Conservation (phyloP, 345 rosid genomes). For the Clausena lansium region DNA sequence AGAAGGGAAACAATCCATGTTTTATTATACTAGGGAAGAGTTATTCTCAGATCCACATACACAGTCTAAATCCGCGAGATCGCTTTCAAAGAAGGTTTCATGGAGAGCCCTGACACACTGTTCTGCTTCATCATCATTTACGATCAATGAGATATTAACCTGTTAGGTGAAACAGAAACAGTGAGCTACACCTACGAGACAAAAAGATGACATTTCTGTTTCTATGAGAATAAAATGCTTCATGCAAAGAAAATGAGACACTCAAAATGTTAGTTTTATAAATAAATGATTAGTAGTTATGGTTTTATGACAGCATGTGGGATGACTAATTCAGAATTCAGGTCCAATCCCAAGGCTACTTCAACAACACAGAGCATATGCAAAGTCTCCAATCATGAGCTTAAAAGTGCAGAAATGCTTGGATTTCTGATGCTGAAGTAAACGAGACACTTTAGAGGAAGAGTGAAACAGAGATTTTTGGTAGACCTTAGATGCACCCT, state of each 20-base stretch:
- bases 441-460: neutral
- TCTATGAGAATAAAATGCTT: neutral
- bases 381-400: neutral
- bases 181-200: neutral
- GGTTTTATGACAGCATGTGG: neutral
- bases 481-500: constrained; percentile 98
- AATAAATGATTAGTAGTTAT: neutral
- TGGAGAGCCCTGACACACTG: constrained; percentile 85
- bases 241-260: neutral
- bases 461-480: neutral
- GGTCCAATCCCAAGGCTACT: neutral
- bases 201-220: neutral
- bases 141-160: constrained; percentile 94
- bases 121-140: constrained; percentile 80
- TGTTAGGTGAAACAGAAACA: constrained; percentile 17
- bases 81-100: constrained; percentile 63
- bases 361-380: neutral
- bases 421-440: neutral
- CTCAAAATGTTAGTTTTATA: neutral
- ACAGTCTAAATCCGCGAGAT: constrained; percentile 41
- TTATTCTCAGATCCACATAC: constrained; percentile 34
- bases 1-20: neutral
- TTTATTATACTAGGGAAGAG: constrained; percentile 27
- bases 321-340: neutral
- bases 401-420: neutral